phyloP scores from a whole-genome alignment of 345 rosid genomes.

The Hypericum perforatum region DNA sequence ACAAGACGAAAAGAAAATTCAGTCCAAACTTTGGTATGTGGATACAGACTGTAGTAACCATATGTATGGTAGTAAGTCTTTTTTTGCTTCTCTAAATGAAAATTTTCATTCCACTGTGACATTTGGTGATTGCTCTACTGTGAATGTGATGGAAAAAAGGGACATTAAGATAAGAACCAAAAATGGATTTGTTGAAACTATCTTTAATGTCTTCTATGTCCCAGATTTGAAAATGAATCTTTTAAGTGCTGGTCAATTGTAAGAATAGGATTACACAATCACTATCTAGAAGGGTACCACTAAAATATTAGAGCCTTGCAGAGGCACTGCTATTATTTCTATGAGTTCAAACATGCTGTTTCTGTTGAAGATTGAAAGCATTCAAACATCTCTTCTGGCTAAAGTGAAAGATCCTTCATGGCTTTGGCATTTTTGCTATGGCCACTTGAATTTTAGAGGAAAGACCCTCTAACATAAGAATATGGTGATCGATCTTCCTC shows the following conservation, averaged over 20 bases:
- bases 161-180: neutral
- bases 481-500: neutral
- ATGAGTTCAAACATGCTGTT: slow-evolving; percentile 7
- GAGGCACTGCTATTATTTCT: neutral
- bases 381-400: neutral
- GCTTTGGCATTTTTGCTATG: slow-evolving; percentile 1
- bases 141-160: neutral
- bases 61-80: neutral
- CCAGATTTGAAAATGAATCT: neutral
- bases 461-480: neutral
- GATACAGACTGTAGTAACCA: too few species aligned
- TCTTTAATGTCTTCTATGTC: slow-evolving; percentile 1
- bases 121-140: neutral
- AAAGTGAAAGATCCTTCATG: neutral
- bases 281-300: neutral
- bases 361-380: neutral
- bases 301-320: slow-evolving; percentile 1
- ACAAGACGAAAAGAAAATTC: neutral
- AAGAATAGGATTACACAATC: slow-evolving; percentile 1
- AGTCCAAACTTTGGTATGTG: neutral
- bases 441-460: neutral
- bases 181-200: neutral
- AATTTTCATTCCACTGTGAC: neutral
- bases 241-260: neutral
- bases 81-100: neutral